Percentiles rank a stretch among this genome's conserved stretches.
These are phyloP conservation scores for Phascolomyces articulosus DNA, from an alignment of 371 early-diverging fungal species.

Conservation along the genomic window DNA sequence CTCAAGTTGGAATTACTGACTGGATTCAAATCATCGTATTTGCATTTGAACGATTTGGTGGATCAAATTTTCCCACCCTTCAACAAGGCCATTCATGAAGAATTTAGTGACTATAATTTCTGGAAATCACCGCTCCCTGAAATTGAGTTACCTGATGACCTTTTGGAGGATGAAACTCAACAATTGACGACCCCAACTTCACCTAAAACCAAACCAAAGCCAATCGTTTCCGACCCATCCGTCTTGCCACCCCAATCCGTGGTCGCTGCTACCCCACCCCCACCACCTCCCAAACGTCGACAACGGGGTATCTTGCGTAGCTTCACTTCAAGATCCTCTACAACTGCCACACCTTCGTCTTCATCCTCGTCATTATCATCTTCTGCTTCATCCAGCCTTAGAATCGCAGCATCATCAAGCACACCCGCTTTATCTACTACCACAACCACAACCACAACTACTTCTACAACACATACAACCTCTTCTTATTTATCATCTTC, in stretches of 20 bases:
- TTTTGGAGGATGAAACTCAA: background rate
- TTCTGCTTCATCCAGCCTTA: background rate
- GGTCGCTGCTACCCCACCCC: constrained; percentile 18
- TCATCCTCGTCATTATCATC: constrained; percentile 4
- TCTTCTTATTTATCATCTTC: background rate
- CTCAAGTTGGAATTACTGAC: constrained; percentile 86
- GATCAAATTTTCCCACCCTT: constrained; percentile 93
- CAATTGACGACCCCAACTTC: constrained; percentile 18
- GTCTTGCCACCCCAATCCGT: constrained; percentile 28
- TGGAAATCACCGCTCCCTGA: constrained; percentile 67
- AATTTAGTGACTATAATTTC: constrained; percentile 84
- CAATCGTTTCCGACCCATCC: constrained; percentile 43
- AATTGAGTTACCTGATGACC: constrained; percentile 49
- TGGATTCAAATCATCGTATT: constrained; percentile 81
- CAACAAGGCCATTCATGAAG: constrained; percentile 49
- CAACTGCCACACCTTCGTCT: background rate
- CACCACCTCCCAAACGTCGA: background rate
- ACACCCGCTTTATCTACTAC: constrained; percentile 13
- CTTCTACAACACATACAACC: background rate
- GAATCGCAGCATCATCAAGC: constrained; percentile 18
- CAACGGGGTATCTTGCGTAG: constrained; percentile 38
- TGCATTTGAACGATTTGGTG: constrained; percentile 88
- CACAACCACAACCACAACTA: background rate
- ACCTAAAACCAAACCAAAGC: constrained; percentile 35
- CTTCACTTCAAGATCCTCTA: constrained; percentile 34